phyloP scores from a whole-genome alignment of 2,329 filamentous ascomycete species.

The Rhynchosporium agropyri region DNA sequence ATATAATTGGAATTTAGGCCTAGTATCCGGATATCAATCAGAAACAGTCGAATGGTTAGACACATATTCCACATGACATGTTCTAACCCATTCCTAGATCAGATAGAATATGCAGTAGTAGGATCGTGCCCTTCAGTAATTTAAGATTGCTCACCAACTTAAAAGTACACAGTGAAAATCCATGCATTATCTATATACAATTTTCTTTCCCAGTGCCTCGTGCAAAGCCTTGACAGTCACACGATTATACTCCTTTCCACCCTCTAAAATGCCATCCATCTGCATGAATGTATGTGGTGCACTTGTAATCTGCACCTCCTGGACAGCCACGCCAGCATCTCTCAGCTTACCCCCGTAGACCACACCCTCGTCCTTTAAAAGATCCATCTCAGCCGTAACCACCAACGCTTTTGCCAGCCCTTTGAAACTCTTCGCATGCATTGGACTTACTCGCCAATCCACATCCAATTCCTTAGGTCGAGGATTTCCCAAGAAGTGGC shows the following conservation, averaged over 20 bases:
- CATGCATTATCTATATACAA: too few relatives aligned
- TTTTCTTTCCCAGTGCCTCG: conserved; percentile 14
- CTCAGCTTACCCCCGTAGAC: conserved; percentile 30
- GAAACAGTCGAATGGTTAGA: too few relatives aligned
- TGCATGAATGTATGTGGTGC: conserved; percentile 33
- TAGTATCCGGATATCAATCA: too few relatives aligned
- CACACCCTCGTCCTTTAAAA: conserved; percentile 44
- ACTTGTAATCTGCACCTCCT: conserved; percentile 26
- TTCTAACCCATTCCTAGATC: too few relatives aligned
- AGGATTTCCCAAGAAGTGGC: conserved; percentile 26
- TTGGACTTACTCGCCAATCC: conserved; percentile 29
- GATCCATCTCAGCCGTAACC: conserved; percentile 44
- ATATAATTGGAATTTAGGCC: too few relatives aligned
- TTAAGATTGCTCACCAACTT: too few relatives aligned
- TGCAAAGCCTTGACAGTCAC: conserved; percentile 27
- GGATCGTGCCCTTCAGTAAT: too few relatives aligned
- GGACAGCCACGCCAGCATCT: conserved; percentile 25
- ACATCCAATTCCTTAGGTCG: conserved; percentile 14
- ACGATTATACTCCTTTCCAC: conserved; percentile 29
- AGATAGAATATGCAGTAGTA: too few relatives aligned
- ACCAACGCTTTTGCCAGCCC: conserved; percentile 41
- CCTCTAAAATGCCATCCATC: conserved; percentile 31
- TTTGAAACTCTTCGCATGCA: conserved; percentile 39
- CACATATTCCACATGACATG: too few relatives aligned
- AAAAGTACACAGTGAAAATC: too few relatives aligned